A percentile compares a stretch with the other conserved stretches of the same genome.
Evolutionary conservation across 768 basidiomycete genomes (phyloP).

Genomic region (Strobilomyces echinocephalus): DNA sequence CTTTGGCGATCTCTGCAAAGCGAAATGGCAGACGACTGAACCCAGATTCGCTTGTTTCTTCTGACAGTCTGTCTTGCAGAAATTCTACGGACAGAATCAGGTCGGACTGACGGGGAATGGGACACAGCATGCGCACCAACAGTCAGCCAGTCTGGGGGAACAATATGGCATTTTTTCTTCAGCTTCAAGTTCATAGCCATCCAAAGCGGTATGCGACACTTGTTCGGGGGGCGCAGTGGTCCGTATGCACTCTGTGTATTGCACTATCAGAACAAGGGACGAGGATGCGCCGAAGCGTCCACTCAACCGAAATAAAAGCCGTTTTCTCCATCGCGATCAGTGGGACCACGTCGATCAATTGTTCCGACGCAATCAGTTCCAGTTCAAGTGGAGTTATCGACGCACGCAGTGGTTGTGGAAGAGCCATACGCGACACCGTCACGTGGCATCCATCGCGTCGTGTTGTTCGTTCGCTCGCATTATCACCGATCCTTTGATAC

Average conservation of each 20-base stretch:
- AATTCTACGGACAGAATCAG: slow-evolving; percentile 50
- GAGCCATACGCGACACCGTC: slow-evolving; percentile 45
- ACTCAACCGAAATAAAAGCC: slow-evolving; percentile 79
- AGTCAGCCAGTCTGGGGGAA: slow-evolving; percentile 85
- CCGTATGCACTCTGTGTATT: slow-evolving; percentile 78
- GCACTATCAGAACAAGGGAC: slow-evolving; percentile 5
- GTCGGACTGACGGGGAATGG: not conserved
- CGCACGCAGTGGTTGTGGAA: slow-evolving; percentile 63
- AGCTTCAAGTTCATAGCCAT: slow-evolving; percentile 90
- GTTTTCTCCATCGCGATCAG: slow-evolving; percentile 88
- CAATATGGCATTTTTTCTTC: slow-evolving; percentile 92
- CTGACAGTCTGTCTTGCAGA: slow-evolving; percentile 65
- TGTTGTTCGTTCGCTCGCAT: slow-evolving; percentile 5
- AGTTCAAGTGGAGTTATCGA: slow-evolving; percentile 82
- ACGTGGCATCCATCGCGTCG: slow-evolving; percentile 20
- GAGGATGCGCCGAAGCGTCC: slow-evolving; percentile 9
- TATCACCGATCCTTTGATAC: not conserved
- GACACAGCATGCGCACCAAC: slow-evolving; percentile 53
- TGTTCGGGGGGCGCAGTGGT: slow-evolving; percentile 83
- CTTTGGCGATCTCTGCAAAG: slow-evolving; percentile 86
- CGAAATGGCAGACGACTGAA: slow-evolving; percentile 84
- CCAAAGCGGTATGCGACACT: slow-evolving; percentile 89
- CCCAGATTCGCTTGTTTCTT: slow-evolving; percentile 66
- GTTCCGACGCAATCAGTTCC: slow-evolving; percentile 82
- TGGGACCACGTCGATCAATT: slow-evolving; percentile 81